phyloP scores from a whole-genome alignment of 306 rosid genomes.

The Sphenostylis stenocarpa region DNA sequence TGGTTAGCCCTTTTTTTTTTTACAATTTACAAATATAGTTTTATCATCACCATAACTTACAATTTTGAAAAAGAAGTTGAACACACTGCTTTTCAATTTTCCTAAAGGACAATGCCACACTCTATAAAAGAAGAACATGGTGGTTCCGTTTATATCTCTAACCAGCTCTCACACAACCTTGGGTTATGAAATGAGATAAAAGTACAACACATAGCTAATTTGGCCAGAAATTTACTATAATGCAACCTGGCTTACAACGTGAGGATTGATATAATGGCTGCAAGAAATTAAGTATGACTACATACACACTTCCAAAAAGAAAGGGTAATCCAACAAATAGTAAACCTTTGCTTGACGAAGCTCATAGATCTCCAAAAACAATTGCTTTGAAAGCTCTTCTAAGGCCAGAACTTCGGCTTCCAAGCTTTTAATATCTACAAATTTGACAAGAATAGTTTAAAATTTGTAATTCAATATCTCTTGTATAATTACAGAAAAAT shows the following conservation, averaged over 20 bases:
- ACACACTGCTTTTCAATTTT: conserved; percentile 8
- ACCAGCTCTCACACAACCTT: background rate
- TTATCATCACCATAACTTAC: background rate
- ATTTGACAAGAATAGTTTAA: conserved; percentile 17
- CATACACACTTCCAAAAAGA: background rate
- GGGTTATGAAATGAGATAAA: background rate
- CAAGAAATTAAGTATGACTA: background rate
- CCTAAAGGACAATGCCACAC: conserved; percentile 16
- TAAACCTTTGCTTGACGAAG: conserved; percentile 94
- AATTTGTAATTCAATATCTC: conserved; percentile 26
- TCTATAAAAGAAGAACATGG: conserved; percentile 1
- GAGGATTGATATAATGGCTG: background rate
- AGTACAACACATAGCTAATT: background rate
- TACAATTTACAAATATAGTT: background rate
- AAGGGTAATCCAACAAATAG: conserved; percentile 27
- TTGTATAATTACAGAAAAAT: conserved; percentile 6
- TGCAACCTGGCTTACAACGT: background rate
- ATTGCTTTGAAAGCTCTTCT: conserved; percentile 96
- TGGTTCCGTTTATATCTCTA: background rate
- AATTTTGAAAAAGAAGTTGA: background rate
- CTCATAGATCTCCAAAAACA: conserved; percentile 95
- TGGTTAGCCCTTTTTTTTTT: background rate
- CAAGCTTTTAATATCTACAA: conserved; percentile 78
- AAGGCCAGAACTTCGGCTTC: conserved; percentile 93
- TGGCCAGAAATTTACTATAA: background rate